Conservation (phyloP, 2,329 filamentous ascomycete species). For the Fonsecaea monophora region DNA sequence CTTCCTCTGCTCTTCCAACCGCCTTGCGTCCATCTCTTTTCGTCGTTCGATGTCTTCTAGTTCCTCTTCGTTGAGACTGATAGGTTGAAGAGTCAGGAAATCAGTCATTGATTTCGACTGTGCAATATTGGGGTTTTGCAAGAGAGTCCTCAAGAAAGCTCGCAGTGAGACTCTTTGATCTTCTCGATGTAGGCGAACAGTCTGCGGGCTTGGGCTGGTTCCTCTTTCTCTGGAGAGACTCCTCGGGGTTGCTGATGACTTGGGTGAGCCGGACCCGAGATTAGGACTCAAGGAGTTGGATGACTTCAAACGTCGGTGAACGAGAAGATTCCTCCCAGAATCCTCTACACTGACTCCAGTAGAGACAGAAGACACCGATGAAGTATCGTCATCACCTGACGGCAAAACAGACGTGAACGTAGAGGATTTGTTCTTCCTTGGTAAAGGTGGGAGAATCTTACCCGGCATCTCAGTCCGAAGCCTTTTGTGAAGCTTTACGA, state of each 20-base stretch:
- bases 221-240: constrained; percentile 34
- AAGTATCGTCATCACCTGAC: constrained; percentile 75
- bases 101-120: constrained; percentile 82
- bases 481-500: constrained; percentile 77
- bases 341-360: constrained; percentile 63
- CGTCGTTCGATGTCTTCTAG: constrained; percentile 78
- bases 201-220: constrained; percentile 49
- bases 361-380: constrained; percentile 80
- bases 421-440: constrained; percentile 88
- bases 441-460: constrained; percentile 83
- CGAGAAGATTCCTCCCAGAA: constrained; percentile 42
- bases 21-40: constrained; percentile 82
- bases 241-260: constrained; percentile 35
- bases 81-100: constrained; percentile 76
- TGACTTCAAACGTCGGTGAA: constrained; percentile 36
- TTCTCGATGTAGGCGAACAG: constrained; percentile 76
- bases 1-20: constrained; percentile 87
- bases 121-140: constrained; percentile 84
- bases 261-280: constrained; percentile 20
- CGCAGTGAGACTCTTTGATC: constrained; percentile 88
- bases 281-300: constrained; percentile 31
- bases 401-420: constrained; percentile 64
- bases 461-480: constrained; percentile 86
- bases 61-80: constrained; percentile 81
- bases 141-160: constrained; percentile 83